These are phyloP conservation scores for Pyrenophora teres DNA, from an alignment of 2,329 filamentous ascomycete species.

Conservation along the genomic window DNA sequence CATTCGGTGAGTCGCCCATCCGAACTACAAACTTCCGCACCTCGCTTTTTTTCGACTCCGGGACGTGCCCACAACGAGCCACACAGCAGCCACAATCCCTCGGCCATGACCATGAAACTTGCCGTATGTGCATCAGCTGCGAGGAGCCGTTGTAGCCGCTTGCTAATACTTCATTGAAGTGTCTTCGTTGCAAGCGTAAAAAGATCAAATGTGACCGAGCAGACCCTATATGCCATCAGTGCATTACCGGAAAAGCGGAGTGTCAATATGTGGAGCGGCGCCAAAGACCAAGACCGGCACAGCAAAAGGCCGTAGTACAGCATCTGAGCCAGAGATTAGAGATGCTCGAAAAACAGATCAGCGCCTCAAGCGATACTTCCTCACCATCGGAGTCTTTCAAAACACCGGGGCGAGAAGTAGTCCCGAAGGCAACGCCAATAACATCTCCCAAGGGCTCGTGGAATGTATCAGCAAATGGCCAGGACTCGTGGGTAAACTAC, in stretches of 20 bases:
- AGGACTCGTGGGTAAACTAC: constrained; percentile 24
- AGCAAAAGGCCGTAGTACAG: constrained; percentile 27
- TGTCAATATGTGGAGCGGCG: constrained; percentile 38
- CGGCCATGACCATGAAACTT: constrained; percentile 16
- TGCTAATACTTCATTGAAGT: constrained; percentile 14
- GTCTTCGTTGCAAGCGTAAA: constrained; percentile 27
- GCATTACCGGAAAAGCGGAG: constrained; percentile 27
- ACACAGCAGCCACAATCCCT: background rate
- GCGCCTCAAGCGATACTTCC: background rate
- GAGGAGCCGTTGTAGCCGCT: background rate
- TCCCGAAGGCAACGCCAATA: constrained; percentile 5
- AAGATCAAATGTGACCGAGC: constrained; percentile 40
- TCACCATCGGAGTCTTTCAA: constrained; percentile 6
- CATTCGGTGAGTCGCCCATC: background rate
- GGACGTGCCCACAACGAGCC: background rate
- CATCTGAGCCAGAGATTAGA: constrained; percentile 31
- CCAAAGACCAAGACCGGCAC: constrained; percentile 29
- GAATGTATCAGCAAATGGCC: constrained; percentile 22
- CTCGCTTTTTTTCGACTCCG: background rate
- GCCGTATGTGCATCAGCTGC: constrained; percentile 15
- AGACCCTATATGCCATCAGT: constrained; percentile 33
- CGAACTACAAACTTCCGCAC: background rate
- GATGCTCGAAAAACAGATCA: constrained; percentile 33
- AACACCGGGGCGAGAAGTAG: background rate
- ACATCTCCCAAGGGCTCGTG: constrained; percentile 20